Percentiles rank a stretch among this genome's conserved stretches.
phyloP scores from a whole-genome alignment of 208 protist species.

The Borovskyia barvae region DNA sequence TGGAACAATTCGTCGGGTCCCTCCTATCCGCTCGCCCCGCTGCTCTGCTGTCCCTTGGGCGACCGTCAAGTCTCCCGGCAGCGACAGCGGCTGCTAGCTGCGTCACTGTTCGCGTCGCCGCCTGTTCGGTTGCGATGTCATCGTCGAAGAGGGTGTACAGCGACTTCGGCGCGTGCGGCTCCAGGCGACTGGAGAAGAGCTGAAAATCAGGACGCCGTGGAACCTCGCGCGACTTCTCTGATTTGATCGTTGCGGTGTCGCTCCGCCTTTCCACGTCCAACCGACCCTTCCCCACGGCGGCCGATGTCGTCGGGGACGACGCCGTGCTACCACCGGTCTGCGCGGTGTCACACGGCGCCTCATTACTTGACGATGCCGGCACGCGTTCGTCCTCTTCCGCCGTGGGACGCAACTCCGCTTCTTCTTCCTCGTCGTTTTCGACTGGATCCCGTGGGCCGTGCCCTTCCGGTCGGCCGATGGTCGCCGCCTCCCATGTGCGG shows the following conservation, averaged over 20 bases:
- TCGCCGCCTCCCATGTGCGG: constrained; percentile 16
- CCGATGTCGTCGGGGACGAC: not conserved
- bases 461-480: constrained; percentile 29
- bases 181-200: constrained; percentile 35
- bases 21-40: too few relatives aligned
- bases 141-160: constrained; percentile 31
- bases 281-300: not conserved
- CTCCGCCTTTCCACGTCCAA: not conserved
- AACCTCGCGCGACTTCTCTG: constrained; percentile 6
- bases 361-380: too few relatives aligned
- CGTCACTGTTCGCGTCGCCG: not conserved
- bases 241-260: not conserved
- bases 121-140: constrained; percentile 9
- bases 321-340: too few relatives aligned
- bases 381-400: not conserved
- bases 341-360: not conserved
- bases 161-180: constrained; percentile 33
- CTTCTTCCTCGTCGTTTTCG: constrained; percentile 18
- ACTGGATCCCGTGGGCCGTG: constrained; percentile 27
- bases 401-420: not conserved
- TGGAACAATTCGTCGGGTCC: too few relatives aligned
- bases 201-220: constrained; percentile 33
- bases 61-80: too few relatives aligned
- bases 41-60: too few relatives aligned
- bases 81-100: not conserved